Conservation (phyloP, 2,329 filamentous ascomycete genomes). For the Dothiorella sarmentorum region DNA sequence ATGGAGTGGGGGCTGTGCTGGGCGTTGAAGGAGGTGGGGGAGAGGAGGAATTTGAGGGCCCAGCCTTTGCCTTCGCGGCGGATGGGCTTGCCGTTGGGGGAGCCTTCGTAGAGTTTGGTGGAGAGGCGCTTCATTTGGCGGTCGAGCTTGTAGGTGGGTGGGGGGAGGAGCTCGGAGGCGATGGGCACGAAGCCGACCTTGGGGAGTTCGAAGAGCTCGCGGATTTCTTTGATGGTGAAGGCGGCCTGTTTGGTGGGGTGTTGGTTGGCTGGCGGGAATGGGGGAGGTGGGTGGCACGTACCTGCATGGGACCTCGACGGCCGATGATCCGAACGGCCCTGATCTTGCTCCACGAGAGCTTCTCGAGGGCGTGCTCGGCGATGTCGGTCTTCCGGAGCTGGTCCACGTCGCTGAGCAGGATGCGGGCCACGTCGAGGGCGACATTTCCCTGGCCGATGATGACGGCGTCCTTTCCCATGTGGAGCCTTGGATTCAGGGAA, state of each 20-base stretch:
- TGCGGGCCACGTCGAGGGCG: slow-evolving; percentile 86
- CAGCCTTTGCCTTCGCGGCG: slow-evolving; percentile 62
- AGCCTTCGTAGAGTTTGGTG: slow-evolving; percentile 77
- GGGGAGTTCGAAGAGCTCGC: slow-evolving; percentile 78
- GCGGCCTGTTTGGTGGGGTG: slow-evolving; percentile 59
- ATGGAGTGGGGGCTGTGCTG: slow-evolving; percentile 43
- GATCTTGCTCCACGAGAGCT: slow-evolving; percentile 68
- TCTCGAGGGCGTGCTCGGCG: slow-evolving; percentile 74
- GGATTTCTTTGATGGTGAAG: slow-evolving; percentile 91
- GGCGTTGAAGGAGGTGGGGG: slow-evolving; percentile 66
- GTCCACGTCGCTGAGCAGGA: slow-evolving; percentile 74
- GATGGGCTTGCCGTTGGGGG: slow-evolving; percentile 40
- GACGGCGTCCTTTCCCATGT: slow-evolving; percentile 74
- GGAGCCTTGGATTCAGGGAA: slow-evolving; percentile 68
- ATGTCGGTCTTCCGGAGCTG: slow-evolving; percentile 81
- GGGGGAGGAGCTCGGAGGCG: slow-evolving; percentile 63
- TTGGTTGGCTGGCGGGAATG: neutral
- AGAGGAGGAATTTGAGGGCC: slow-evolving; percentile 82
- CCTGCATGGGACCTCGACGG: slow-evolving; percentile 83
- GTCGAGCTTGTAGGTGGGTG: slow-evolving; percentile 65
- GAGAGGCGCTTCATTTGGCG: slow-evolving; percentile 73
- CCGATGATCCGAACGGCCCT: slow-evolving; percentile 84
- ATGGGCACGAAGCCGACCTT: slow-evolving; percentile 69
- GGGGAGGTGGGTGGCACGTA: slow-evolving; percentile 35
- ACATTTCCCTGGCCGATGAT: slow-evolving; percentile 96